These are phyloP conservation scores for Nannizziopsis arthrosporioides DNA, from an alignment of 2,329 filamentous ascomycete genomes.

Conservation along the genomic window DNA sequence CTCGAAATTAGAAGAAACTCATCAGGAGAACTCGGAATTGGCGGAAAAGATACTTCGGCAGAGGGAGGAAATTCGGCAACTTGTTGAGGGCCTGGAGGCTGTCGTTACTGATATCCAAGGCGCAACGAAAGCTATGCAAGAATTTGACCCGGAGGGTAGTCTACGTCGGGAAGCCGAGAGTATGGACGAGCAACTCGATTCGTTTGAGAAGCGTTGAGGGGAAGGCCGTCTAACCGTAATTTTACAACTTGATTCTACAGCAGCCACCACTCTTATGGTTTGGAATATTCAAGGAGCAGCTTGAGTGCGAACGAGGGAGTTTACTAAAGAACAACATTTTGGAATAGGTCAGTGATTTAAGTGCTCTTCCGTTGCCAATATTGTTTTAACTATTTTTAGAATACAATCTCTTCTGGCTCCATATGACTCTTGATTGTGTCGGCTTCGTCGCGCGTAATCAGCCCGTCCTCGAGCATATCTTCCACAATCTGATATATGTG, in stretches of 20 bases:
- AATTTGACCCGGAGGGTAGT: slow-evolving; percentile 28
- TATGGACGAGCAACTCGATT: slow-evolving; percentile 34
- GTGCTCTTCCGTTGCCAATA: not conserved
- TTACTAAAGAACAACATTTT: no score
- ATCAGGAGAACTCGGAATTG: slow-evolving; percentile 43
- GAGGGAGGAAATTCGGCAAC: slow-evolving; percentile 44
- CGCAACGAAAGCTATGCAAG: slow-evolving; percentile 33
- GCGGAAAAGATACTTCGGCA: slow-evolving; percentile 43
- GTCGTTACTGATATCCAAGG: slow-evolving; percentile 48
- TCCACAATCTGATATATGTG: slow-evolving; percentile 35
- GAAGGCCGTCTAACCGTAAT: not conserved
- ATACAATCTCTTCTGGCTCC: slow-evolving; percentile 17
- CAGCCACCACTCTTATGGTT: not conserved
- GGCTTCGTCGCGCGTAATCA: slow-evolving; percentile 28
- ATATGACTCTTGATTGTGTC: slow-evolving; percentile 9
- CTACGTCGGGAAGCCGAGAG: slow-evolving; percentile 33
- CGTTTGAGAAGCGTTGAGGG: slow-evolving; percentile 21
- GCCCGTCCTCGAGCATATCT: slow-evolving; percentile 44
- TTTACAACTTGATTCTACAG: not conserved
- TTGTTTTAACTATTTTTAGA: slow-evolving; percentile 8
- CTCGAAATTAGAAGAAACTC: slow-evolving; percentile 38
- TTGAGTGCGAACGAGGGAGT: no score
- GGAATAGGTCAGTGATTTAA: no score
- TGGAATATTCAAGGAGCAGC: not conserved
- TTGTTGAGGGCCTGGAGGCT: slow-evolving; percentile 45